A percentile compares a stretch with the other conserved stretches of the same genome.
These are phyloP conservation scores for Dothistroma septosporum DNA, from an alignment of 2,329 filamentous ascomycete species.

Conservation along the genomic window DNA sequence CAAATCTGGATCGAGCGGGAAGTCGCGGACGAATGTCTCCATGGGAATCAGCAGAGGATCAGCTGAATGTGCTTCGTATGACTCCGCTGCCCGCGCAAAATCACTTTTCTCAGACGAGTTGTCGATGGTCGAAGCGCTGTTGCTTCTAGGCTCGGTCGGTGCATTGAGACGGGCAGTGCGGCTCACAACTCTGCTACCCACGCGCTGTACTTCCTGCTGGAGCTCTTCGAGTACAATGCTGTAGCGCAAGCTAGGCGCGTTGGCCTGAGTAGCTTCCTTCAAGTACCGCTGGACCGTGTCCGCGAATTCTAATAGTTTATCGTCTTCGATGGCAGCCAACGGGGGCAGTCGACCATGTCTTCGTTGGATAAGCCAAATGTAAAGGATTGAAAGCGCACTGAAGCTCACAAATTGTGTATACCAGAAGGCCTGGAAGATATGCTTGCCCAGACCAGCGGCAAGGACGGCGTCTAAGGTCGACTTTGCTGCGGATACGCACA, in stretches of 20 bases:
- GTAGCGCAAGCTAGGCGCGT: slow-evolving; percentile 48
- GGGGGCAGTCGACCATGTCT: slow-evolving; percentile 21
- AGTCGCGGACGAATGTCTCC: slow-evolving; percentile 19
- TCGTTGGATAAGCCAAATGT: slow-evolving; percentile 52
- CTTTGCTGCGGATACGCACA: slow-evolving; percentile 49
- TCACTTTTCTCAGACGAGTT: background rate
- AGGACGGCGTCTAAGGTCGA: slow-evolving; percentile 45
- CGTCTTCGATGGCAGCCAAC: slow-evolving; percentile 15
- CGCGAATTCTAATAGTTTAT: slow-evolving; percentile 40
- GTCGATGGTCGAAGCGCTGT: background rate
- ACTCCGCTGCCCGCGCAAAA: background rate
- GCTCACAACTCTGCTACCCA: slow-evolving; percentile 9
- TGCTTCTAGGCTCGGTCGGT: background rate
- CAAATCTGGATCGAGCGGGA: slow-evolving; percentile 29
- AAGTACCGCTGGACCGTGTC: slow-evolving; percentile 49
- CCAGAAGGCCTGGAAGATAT: slow-evolving; percentile 49
- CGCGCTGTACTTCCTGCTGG: slow-evolving; percentile 39
- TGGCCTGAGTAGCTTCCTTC: slow-evolving; percentile 36
- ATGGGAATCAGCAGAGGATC: slow-evolving; percentile 9
- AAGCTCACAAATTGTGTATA: slow-evolving; percentile 39
- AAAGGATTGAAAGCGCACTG: slow-evolving; percentile 49
- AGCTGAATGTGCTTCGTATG: slow-evolving; percentile 1
- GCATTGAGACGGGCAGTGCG: slow-evolving; percentile 7
- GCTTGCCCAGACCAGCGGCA: slow-evolving; percentile 30
- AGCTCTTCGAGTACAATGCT: slow-evolving; percentile 53